Evolutionary conservation across 169 alveolate species (phyloP).

Genomic region (Condylostoma magnum): DNA sequence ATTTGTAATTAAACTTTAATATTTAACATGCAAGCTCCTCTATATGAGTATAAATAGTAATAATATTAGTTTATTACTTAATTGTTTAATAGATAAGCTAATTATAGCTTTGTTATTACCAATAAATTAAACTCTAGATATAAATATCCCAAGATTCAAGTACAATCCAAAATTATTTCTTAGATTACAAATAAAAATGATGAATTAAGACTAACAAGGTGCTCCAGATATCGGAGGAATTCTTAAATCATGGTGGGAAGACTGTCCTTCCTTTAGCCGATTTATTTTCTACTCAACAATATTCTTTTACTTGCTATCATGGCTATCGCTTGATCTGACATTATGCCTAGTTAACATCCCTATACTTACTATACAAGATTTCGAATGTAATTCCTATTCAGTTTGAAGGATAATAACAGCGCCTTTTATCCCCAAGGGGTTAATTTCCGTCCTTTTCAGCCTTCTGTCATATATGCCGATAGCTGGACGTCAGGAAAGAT

Average conservation of each 20-base stretch:
- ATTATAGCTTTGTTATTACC: no score
- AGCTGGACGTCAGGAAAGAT: neutral
- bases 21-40: no score
- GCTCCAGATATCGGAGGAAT: conserved; percentile 9
- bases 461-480: neutral
- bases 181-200: no score
- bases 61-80: no score
- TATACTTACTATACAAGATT: neutral
- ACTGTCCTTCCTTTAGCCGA: neutral
- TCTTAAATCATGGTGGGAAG: conserved; percentile 7
- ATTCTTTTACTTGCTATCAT: conserved; percentile 2
- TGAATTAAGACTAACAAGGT: no score
- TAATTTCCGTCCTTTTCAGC: neutral
- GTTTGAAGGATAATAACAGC: conserved; percentile 7
- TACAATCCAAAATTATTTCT: no score
- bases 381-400: neutral
- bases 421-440: conserved; percentile 4
- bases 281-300: neutral
- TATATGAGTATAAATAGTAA: no score
- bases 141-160: no score
- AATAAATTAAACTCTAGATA: no score
- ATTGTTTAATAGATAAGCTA: no score
- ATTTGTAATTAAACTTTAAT: no score
- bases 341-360: neutral
- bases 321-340: neutral